Evolutionary conservation across 257 asterid genomes (phyloP), one percentile per base, ranked within the genome.

Genomic region (Pogostemon cablin): DNA sequence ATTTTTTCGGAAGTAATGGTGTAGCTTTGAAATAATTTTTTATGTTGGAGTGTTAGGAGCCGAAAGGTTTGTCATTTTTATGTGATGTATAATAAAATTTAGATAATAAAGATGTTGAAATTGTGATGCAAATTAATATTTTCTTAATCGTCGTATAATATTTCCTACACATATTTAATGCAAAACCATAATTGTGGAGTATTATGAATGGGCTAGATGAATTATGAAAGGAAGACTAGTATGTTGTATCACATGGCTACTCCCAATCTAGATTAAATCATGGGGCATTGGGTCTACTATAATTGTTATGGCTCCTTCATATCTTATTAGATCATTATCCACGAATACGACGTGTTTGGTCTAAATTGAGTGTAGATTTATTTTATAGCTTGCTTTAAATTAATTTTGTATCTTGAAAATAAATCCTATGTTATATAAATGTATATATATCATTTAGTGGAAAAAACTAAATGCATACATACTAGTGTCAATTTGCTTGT

Each of bases 221-320:
- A 6, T 54, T 54, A 17, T 54, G 10, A 2, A 54, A 1, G 38
- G 34, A 20, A 35, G 63, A 57, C 17, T 57, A n/a, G n/a, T n/a
- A n/a, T n/a, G n/a, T n/a, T 8, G 2, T 2, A 54, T 48, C 60
- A 65, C 71, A 65, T 65, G 71, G 71, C 37, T n/a, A 47, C 48
- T 34, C 48, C 37, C 9, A 17, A 3, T 9, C 7, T 35, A 65
- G 15, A 7, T 6, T 34, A 3, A 7, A 48, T 47, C 15, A 38
- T 9, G 62, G 39, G 2, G 62, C 35, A 9, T 68, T 41, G 74
- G 74, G 47, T 34, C 66, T 56, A 69, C 46, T 6, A 56, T 41
- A 38, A 41, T 8, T 53, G 8, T 20, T 7, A 55, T 56, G 62
- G 17, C 12, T 56, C 42, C 32, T 25, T 25, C 32, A 25, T 25